phyloP scores from a whole-genome alignment of 768 basidiomycete species.

The Suillus cothurnatus region DNA sequence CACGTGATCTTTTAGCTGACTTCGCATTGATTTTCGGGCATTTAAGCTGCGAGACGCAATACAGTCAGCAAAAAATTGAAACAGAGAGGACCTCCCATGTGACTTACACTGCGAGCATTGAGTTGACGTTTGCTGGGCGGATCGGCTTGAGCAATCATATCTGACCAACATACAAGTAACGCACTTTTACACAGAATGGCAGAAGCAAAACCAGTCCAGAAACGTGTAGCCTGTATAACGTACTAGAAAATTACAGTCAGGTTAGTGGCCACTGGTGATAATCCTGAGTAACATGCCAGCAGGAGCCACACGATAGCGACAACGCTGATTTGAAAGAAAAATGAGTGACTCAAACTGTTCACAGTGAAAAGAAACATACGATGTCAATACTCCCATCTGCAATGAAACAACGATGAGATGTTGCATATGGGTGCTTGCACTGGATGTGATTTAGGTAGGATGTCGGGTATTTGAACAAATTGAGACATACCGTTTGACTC shows the following conservation, averaged over 20 bases:
- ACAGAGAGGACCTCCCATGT: not conserved
- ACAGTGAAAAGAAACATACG: not conserved
- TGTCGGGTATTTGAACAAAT: not conserved
- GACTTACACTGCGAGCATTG: not conserved
- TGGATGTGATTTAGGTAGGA: not conserved
- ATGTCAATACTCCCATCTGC: not conserved
- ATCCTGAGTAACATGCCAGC: not conserved
- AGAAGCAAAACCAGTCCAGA: not conserved
- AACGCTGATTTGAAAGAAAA: not conserved
- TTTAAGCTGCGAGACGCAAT: not conserved
- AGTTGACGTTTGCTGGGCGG: not conserved
- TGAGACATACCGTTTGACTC: conserved; percentile 12
- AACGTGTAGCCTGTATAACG: not conserved
- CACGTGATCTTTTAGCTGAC: not conserved
- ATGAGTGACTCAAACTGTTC: not conserved
- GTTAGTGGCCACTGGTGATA: not conserved
- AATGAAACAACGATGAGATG: not conserved
- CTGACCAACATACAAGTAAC: not conserved
- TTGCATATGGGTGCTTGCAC: not conserved
- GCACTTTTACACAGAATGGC: not conserved
- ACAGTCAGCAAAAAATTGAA: not conserved
- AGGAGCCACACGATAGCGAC: not conserved
- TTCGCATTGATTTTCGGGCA: not conserved
- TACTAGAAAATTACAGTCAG: not conserved
- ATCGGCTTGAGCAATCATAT: not conserved